Conservation (phyloP, 129 eudicot species). For the carrot (Daucus carota) region DH1_v3.0 NC_030386.2:12095501-12096000, state of each 20-base stretch:
- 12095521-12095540: not conserved
- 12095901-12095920: slow-evolving; percentile 99
- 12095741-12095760: slow-evolving; percentile 96
- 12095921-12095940: slow-evolving; percentile 99
- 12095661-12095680: not conserved
- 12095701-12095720: slow-evolving; percentile 3
- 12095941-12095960: slow-evolving; percentile 99
- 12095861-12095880: slow-evolving; percentile 20
- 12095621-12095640: not conserved
- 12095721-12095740: slow-evolving; percentile 31
- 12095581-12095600: not conserved
- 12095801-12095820: not conserved
- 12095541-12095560: not conserved
- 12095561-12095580: not conserved
- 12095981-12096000: slow-evolving; percentile 93
- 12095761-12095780: slow-evolving; percentile 86
- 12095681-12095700: not conserved
- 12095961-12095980: slow-evolving; percentile 99
- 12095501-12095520: not conserved
- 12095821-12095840: not conserved
- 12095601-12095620: not conserved
- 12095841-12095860: not conserved
- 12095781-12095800: slow-evolving; percentile 53
- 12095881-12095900: slow-evolving; percentile 99
- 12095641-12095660: slow-evolving; percentile 2